These are phyloP conservation scores for Boletus rex-veris DNA, from an alignment of 768 basidiomycete genomes.

Conservation along the genomic window DNA sequence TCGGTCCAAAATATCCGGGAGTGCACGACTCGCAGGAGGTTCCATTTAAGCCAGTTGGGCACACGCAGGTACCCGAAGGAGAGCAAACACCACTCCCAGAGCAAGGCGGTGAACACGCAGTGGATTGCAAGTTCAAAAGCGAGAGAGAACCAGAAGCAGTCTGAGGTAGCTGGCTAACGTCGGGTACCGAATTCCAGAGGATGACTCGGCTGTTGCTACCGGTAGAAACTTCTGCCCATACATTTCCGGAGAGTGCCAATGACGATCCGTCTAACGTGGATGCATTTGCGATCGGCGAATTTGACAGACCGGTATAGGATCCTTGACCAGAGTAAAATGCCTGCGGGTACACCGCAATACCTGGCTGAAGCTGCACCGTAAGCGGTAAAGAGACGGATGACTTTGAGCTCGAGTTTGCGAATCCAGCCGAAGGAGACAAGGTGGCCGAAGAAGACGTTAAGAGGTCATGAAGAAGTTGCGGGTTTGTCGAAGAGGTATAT, in stretches of 20 bases:
- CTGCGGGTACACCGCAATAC: conserved; percentile 61
- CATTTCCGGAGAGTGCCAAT: conserved; percentile 61
- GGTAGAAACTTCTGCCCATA: conserved; percentile 64
- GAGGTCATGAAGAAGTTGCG: conserved; percentile 64
- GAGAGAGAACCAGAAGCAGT: conserved; percentile 47
- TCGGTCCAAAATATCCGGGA: conserved; percentile 69
- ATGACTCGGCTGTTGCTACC: conserved; percentile 58
- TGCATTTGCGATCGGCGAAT: conserved; percentile 42
- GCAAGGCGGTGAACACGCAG: conserved; percentile 73
- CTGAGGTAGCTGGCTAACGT: conserved; percentile 63
- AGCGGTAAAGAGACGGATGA: conserved; percentile 59
- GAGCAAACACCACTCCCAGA: conserved; percentile 71
- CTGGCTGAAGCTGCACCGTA: conserved; percentile 61
- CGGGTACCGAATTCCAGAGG: conserved; percentile 78
- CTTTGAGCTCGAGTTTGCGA: conserved; percentile 49
- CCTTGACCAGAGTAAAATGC: conserved; percentile 64
- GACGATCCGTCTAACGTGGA: conserved; percentile 55
- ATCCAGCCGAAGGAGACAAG: conserved; percentile 58
- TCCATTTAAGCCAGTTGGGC: conserved; percentile 72
- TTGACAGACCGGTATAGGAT: conserved; percentile 56
- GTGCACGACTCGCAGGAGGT: conserved; percentile 77
- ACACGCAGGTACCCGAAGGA: conserved; percentile 65
- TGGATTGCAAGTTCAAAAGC: conserved; percentile 69
- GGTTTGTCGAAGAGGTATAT: conserved; percentile 69
- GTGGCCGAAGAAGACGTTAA: conserved; percentile 64